phyloP scores from a whole-genome alignment of 2,329 filamentous ascomycete species.

The Aspergillus chevalieri region DNA sequence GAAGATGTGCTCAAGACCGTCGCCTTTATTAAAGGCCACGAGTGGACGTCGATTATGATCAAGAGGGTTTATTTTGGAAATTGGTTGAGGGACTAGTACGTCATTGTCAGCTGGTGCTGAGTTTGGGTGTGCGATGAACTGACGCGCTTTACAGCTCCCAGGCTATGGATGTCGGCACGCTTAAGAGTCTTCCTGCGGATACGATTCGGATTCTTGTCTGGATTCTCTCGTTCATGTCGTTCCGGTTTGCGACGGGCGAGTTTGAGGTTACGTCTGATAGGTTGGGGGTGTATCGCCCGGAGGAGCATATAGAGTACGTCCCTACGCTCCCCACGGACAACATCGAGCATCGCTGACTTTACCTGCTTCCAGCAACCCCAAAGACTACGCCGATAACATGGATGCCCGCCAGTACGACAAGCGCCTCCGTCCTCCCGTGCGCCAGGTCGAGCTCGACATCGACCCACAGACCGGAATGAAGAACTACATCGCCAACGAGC shows the following conservation, averaged over 20 bases:
- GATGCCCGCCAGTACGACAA: constrained; percentile 74
- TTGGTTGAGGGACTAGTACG: constrained; percentile 71
- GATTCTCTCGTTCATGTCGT: constrained; percentile 74
- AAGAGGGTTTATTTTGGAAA: constrained; percentile 80
- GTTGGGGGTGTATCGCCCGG: constrained; percentile 72
- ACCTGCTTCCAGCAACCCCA: constrained; percentile 60
- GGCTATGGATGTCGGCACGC: constrained; percentile 70
- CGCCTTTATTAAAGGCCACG: constrained; percentile 71
- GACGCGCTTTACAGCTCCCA: constrained; percentile 50
- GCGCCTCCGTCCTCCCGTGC: constrained; percentile 74
- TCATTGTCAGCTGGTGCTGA: not conserved
- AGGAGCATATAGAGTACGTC: constrained; percentile 49
- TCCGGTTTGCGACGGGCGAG: constrained; percentile 79
- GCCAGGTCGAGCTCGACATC: constrained; percentile 64
- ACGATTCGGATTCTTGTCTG: constrained; percentile 75
- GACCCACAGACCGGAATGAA: constrained; percentile 88
- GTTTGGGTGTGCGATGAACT: not conserved
- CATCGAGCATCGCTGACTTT: not conserved
- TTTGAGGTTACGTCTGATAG: constrained; percentile 78
- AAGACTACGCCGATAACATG: constrained; percentile 75
- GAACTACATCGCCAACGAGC: constrained; percentile 95
- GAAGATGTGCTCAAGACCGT: constrained; percentile 75
- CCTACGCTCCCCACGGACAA: not conserved
- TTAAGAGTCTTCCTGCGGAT: constrained; percentile 71
- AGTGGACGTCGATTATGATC: constrained; percentile 75